These are phyloP conservation scores for Seiridium cupressi DNA, from an alignment of 2,329 filamentous ascomycete genomes.

Conservation along the genomic window DNA sequence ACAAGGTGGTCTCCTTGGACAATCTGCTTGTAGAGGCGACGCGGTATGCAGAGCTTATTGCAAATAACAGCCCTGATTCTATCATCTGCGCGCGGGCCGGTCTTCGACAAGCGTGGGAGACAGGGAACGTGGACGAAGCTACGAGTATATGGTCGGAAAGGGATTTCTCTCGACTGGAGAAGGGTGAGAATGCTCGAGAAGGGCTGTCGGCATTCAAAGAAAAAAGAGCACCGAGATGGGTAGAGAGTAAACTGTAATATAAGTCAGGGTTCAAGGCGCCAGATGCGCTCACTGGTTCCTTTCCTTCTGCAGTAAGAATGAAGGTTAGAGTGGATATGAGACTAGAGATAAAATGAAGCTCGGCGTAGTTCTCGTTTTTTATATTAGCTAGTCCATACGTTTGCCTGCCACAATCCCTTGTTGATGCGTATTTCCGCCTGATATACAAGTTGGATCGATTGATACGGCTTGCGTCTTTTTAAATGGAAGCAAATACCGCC, in stretches of 20 bases:
- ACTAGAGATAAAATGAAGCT: too few species aligned
- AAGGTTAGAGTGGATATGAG: too few species aligned
- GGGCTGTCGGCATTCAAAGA: conserved; percentile 26
- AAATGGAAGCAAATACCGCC: too few species aligned
- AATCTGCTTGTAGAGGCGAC: conserved; percentile 70
- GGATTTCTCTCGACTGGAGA: conserved; percentile 27
- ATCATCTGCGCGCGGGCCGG: conserved; percentile 24
- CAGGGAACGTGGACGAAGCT: conserved; percentile 22
- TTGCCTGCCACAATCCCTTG: too few species aligned
- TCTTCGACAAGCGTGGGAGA: conserved; percentile 23
- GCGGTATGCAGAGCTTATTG: conserved; percentile 65
- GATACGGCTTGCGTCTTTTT: too few species aligned
- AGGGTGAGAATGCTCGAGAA: conserved; percentile 26
- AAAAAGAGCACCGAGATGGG: conserved; percentile 26
- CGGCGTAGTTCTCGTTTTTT: too few species aligned
- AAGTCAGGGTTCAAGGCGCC: too few species aligned
- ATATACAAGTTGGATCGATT: too few species aligned
- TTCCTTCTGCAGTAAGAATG: too few species aligned
- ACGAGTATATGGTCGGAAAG: conserved; percentile 24
- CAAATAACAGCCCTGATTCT: conserved; percentile 22
- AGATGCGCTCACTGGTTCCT: too few species aligned
- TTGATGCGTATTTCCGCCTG: too few species aligned
- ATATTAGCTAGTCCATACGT: too few species aligned
- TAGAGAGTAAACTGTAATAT: conserved; percentile 21
- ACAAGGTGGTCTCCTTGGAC: conserved; percentile 21